phyloP scores from a whole-genome alignment of 805 yeast species.

The Ogataea naganishii region DNA sequence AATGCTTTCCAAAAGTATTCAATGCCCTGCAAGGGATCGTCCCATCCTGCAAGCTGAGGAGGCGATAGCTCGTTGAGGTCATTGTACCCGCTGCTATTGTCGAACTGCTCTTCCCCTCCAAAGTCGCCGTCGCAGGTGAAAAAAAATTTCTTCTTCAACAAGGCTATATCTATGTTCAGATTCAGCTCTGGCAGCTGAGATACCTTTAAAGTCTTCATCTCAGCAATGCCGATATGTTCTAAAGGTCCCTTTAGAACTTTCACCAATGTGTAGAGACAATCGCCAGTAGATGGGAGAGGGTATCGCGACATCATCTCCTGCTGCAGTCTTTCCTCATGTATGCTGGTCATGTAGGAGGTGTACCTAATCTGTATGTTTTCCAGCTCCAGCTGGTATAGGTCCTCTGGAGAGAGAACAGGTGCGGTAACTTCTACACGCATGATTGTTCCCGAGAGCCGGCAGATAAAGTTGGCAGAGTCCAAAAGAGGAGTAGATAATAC shows the following conservation, averaged over 20 bases:
- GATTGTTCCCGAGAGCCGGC: conserved; percentile 34
- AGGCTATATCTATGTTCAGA: conserved; percentile 45
- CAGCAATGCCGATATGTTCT: conserved; percentile 30
- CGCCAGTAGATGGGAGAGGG: conserved; percentile 44
- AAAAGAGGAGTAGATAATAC: conserved; percentile 9
- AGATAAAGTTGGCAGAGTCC: conserved; percentile 40
- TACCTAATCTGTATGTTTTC: conserved; percentile 46
- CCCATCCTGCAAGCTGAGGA: no score
- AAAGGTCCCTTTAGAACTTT: conserved; percentile 66
- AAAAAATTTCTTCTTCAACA: conserved; percentile 38
- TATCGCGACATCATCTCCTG: conserved; percentile 13
- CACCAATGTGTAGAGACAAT: conserved; percentile 52
- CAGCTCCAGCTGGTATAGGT: conserved; percentile 37
- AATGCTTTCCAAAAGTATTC: conserved; percentile 49
- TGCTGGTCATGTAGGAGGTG: conserved; percentile 16
- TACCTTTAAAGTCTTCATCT: conserved; percentile 46
- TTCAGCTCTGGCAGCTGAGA: conserved; percentile 39
- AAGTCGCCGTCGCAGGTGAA: conserved; percentile 28
- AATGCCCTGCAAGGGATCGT: no score
- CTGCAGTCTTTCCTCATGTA: conserved; percentile 12
- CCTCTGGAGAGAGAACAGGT: conserved; percentile 40
- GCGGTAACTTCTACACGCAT: conserved; percentile 44
- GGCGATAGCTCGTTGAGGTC: no score
- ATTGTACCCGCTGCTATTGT: no score
- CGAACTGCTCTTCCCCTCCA: conserved; percentile 24